These are phyloP conservation scores for Sesbania bispinosa DNA, from an alignment of 306 rosid species.

Conservation along the genomic window DNA sequence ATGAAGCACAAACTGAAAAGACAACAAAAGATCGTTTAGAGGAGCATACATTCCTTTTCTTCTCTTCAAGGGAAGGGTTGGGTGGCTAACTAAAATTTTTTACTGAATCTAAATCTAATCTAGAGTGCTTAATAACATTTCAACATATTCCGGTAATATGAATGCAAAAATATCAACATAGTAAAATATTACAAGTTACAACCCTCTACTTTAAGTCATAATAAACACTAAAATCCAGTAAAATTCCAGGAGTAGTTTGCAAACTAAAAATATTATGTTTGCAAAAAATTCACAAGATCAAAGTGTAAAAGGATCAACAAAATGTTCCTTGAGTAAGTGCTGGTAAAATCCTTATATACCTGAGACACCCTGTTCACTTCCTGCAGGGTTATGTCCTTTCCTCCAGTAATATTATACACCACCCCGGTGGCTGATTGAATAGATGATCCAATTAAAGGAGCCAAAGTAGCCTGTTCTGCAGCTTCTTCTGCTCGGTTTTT, in stretches of 20 bases:
- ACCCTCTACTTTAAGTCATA: not conserved
- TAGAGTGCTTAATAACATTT: not conserved
- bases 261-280: not conserved
- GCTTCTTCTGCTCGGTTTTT: constrained; percentile 99
- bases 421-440: constrained; percentile 98
- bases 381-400: constrained; percentile 96
- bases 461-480: constrained; percentile 97
- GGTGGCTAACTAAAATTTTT: not conserved
- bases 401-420: constrained; percentile 96
- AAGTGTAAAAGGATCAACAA: not conserved
- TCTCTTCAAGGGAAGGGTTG: not conserved
- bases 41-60: not conserved
- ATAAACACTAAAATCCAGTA: not conserved
- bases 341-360: constrained; percentile 47
- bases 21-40: not conserved
- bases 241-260: not conserved
- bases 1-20: not conserved
- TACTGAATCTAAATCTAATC: constrained; percentile 1
- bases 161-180: not conserved
- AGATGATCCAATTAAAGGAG: constrained; percentile 96
- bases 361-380: constrained; percentile 98
- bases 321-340: constrained; percentile 1
- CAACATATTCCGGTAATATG: not conserved
- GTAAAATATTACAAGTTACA: not conserved
- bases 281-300: constrained; percentile 5